Percentiles rank a stretch among this genome's conserved stretches.
Evolutionary conservation across 2,329 filamentous ascomycete genomes (phyloP).

Genomic region (Fusarium poae): DNA sequence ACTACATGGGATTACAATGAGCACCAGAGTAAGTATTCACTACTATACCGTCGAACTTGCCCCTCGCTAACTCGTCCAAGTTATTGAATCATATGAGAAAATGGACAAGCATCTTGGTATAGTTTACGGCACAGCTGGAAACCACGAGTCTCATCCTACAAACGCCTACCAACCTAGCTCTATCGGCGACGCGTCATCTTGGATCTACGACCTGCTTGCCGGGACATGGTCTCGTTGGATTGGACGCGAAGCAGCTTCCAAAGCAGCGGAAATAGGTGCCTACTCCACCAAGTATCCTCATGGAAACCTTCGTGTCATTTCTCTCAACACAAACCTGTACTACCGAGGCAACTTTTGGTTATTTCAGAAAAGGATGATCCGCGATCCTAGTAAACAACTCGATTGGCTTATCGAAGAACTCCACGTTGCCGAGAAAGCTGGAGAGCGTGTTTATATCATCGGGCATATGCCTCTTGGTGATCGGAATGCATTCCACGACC

Average conservation of each 20-base stretch:
- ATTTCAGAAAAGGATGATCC: constrained; percentile 63
- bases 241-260: constrained; percentile 50
- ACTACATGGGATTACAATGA: constrained; percentile 55
- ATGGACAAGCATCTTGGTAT: constrained; percentile 59
- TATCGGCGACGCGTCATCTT: constrained; percentile 59
- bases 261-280: constrained; percentile 59
- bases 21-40: constrained; percentile 46
- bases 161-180: constrained; percentile 63
- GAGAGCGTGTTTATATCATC: constrained; percentile 68
- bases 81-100: constrained; percentile 61
- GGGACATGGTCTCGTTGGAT: constrained; percentile 63
- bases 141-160: constrained; percentile 68
- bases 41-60: neutral
- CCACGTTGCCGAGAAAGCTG: constrained; percentile 63
- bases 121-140: constrained; percentile 67
- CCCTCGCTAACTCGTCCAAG: constrained; percentile 34
- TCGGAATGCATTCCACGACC: constrained; percentile 64
- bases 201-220: constrained; percentile 66
- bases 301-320: constrained; percentile 68
- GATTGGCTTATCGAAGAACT: constrained; percentile 67
- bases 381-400: constrained; percentile 66
- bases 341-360: constrained; percentile 70
- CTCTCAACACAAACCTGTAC: constrained; percentile 71
- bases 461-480: constrained; percentile 68
- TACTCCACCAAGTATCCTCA: constrained; percentile 63